Base-by-base conservation (phyloP, 1,284 basidiomycete genomes). In the Trametes hirsuta region DNA sequence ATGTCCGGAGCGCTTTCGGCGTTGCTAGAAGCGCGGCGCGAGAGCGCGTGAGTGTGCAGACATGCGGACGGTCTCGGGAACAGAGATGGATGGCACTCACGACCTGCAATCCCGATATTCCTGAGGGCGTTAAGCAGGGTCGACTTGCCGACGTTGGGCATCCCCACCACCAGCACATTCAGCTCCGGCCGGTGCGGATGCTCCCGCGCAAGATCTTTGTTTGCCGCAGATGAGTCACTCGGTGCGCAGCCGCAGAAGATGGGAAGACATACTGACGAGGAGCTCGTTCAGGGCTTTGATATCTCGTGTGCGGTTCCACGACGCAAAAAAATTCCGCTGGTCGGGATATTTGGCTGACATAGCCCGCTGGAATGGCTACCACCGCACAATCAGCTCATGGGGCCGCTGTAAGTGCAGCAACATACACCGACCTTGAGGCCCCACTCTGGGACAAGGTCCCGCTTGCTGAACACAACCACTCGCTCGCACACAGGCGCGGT, bases 61-160 rank as follows among this genome's bases (percentile, higher is more conserved):
- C 30, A 10, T 3, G 11, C 11, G 46, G 25, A 11, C 4, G 30
- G 18, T 10, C 4, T 24, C 11, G 24, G 35, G 9, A n/a, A 34
- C 24, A 45, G 41, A 30, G 25, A 25, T 44, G 15, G n/a, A 36
- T 11, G 22, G 15, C 2, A 69, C 74, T 68, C 73, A 95, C 94
- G 91, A 71, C 94, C 94, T 62, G 85, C 81, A 35, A 97, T 91
- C 4, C 96, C 97, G 62, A 90, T 89, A 68, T 89, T 88, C 44
- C 97, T 84, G n/a, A 99, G 81, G 0, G 93, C 88, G 72, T 99
- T 99, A 14, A 99, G 78, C 52, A 99, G 76, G 3, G 94, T 95
- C 30, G 95, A 97, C 78, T 99, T 99, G 49, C 97, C 97, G 44
- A 98, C 95, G 72, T 99, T 99, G 4, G 97, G 97, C 97, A 99